phyloP scores from a whole-genome alignment of 1,284 basidiomycete genomes.

The Austroboletus rostrupii region DNA sequence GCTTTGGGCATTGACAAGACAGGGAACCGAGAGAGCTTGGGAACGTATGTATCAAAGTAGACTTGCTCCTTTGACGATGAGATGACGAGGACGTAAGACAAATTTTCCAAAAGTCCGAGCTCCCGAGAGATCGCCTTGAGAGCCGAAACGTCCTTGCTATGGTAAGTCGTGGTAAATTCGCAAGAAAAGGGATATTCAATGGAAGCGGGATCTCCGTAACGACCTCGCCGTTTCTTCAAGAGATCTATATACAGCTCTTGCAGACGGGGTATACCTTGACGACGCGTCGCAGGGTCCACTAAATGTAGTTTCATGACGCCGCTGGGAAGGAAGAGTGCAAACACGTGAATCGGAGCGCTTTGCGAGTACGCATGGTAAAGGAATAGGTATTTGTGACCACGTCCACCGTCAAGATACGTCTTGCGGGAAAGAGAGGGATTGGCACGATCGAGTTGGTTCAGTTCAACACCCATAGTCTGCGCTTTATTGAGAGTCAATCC shows the following conservation, averaged over 20 bases:
- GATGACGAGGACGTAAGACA: constrained; percentile 74
- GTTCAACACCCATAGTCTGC: constrained; percentile 79
- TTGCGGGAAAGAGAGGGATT: constrained; percentile 56
- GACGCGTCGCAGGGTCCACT: constrained; percentile 83
- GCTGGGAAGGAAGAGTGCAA: constrained; percentile 82
- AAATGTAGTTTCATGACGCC: constrained; percentile 78
- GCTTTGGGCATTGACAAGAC: constrained; percentile 82
- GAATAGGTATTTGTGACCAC: constrained; percentile 79
- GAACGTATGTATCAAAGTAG: constrained; percentile 79
- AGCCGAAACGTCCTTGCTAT: constrained; percentile 76
- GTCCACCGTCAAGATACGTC: constrained; percentile 75
- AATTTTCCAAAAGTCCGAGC: constrained; percentile 67
- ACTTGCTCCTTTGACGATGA: constrained; percentile 83
- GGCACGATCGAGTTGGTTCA: constrained; percentile 77
- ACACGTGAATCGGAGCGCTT: constrained; percentile 80
- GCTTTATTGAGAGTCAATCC: constrained; percentile 80
- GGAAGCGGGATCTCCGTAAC: constrained; percentile 41
- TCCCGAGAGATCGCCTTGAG: constrained; percentile 89
- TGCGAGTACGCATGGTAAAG: constrained; percentile 86
- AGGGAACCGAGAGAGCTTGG: constrained; percentile 82
- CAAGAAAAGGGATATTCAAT: constrained; percentile 71
- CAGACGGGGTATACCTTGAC: constrained; percentile 79
- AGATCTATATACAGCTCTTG: constrained; percentile 69
- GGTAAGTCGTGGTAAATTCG: constrained; percentile 74
- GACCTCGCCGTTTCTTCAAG: constrained; percentile 41